Evolutionary conservation across 305 asterid genomes (phyloP), one percentile per base, ranked within the genome.

Genomic region (Fraxinus velutina): DNA sequence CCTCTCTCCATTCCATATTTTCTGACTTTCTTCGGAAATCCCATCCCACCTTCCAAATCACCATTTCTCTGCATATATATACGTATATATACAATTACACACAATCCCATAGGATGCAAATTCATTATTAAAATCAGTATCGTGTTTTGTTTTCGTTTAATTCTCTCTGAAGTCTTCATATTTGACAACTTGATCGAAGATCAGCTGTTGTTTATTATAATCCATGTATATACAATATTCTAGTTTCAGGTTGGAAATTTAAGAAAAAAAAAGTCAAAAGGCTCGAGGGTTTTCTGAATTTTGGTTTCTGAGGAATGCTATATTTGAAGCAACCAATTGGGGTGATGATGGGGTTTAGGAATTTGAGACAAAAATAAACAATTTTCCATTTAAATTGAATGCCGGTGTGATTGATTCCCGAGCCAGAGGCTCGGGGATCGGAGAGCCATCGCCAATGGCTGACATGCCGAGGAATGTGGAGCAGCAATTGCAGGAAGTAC

Each of bases 381-480:
- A 55, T 81, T 78, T 32, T 77, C 62, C 81, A 39, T 84, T 50
- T 78, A 79, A 83, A 36, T 81, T 84, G 75, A 87, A 91, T 92
- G 98, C 89, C 82, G 86, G 91, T 84, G 86, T 90, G 92, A 87
- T 91, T 89, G 92, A 84, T 89, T 88, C 93, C 94, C 93, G 93
- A 84, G 97, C 97, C 90, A 60, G 89, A 81, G 91, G 97, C 98
- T 94, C 97, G 95, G 99, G 97, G 86, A 82, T 89, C 90, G 80
- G 78, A 79, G 79, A 32, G 71, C 36, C 55, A 74, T 68, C 72
- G 71, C 73, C 75, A 17, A 87, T 87, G 91, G 86, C 83, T 36
- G 87, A 82, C 44, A 82, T 85, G 81, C 66, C 75, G 33, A 88
- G 79, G 60, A 83, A 77, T 89, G 87, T 68, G 64, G 89, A 88